Base-by-base conservation (phyloP, 2,329 filamentous ascomycete species). In the Botrytis elliptica region DNA sequence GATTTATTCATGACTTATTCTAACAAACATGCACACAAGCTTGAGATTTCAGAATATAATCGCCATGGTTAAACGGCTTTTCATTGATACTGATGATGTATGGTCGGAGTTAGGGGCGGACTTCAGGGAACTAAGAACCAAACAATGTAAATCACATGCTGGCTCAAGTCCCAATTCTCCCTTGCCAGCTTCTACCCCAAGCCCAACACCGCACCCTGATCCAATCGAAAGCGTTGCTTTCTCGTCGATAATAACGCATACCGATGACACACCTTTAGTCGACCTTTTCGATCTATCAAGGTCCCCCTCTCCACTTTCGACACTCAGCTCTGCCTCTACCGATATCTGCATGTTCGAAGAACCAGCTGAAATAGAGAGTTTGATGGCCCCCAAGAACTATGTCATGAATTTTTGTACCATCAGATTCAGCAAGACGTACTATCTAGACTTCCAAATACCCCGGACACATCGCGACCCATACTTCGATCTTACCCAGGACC, bases 401-500 rank as follows among this genome's bases (percentile, higher is more conserved):
- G 8, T 22, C 18, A 6, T 38, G 2, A 55, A n/a, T 2, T 9
- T 52, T 4, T 52, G 64, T n/a, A 55, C 44, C 64, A 52, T 67
- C 33, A 67, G 49, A 29, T 52, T 67, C 14, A 52, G 8, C 33
- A 33, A 52, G 1, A 4, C n/a, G n/a, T 55, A 52, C 8, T 67
- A 67, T 67, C 22, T 67, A 4, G 44, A 52, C 33, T 18, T 52
- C 7, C 33, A 67, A 29, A 52, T 22, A 33, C 14, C 44, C 4
- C 25, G 1, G 7, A n/a, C 8, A 6, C 4, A 52, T n/a, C 20
- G 33, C 8, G 33, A 67, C 18, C 14, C 36, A 52, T 67, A 16
- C 6, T 55, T 67, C 25, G 64, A 67, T 67, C 46, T 67, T 36
- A 52, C 33, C 44, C 46, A 67, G 16, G 64, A 67, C 20, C 64